Base-by-base conservation (phyloP, 2,329 filamentous ascomycete genomes). In the Colletotrichum aenigma region DNA sequence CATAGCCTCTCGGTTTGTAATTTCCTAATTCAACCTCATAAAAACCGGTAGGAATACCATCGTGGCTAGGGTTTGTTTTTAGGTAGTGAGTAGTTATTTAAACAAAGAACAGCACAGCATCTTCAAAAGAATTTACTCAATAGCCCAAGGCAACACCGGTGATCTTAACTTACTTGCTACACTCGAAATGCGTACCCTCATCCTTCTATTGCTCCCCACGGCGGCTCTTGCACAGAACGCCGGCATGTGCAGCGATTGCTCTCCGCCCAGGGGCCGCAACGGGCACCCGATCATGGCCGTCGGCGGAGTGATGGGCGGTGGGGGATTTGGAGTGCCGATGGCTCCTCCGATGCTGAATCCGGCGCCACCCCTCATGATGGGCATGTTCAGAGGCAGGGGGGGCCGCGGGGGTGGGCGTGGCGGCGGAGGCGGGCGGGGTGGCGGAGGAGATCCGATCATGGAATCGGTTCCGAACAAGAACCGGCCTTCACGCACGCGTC, bases 191-290 rank as follows among this genome's bases (percentile, higher is more conserved):
- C 18, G 21, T 21, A 5, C 28, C 2, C 12, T 13, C 30, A 15
- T 34, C 30, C 30, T 62, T 34, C 2, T 62, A 0, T 21, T 34
- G 12, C 30, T 62, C 7, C 9, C 58, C 16, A 8, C 58, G 12
- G 58, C 26, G 3, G 58, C 18, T 62, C 58, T 62, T 7, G 30
- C 28, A 12, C 58, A 34, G 58, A 34, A 32, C n/a, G 15, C 58
- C 30, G 30, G n/a, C 8, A 34, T 32, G 58, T 62, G 58, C 26
- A 62, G 58, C 30, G 58, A 62, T 6, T 62, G 58, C 21, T 32
- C n/a, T 0, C 26, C n/a, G 16, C 16, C 28, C 7, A n/a, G 30
- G 16, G 28, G 30, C 28, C 30, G 0, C 58, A 32, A 36, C 18
- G 30, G 30, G n/a, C 43, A 48, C 7, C 43, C 30, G n/a, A 36